A percentile compares a stretch with the other conserved stretches of the same genome.
Evolutionary conservation across 2,329 filamentous ascomycete species (phyloP).

Genomic region (Calonectria fujianensis): DNA sequence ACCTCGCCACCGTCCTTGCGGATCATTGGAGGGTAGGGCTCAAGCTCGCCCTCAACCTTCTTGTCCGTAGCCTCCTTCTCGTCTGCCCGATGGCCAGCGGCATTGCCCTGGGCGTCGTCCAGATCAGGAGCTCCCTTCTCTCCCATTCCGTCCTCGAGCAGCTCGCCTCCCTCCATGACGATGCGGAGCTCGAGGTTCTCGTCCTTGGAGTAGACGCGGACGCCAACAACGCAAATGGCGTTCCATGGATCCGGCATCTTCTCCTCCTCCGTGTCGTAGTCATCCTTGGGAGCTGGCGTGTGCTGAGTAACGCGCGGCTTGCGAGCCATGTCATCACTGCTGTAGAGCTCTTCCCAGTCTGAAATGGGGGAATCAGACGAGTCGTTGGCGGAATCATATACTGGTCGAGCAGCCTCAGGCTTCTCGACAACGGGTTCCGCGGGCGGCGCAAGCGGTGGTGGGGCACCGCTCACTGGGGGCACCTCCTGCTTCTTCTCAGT

Average conservation of each 20-base stretch:
- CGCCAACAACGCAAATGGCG: constrained; percentile 76
- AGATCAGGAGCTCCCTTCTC: constrained; percentile 73
- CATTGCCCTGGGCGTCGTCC: constrained; percentile 75
- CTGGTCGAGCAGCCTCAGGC: constrained; percentile 50
- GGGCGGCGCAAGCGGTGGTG: constrained; percentile 42
- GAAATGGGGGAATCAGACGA: constrained; percentile 76
- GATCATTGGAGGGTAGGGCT: constrained; percentile 52
- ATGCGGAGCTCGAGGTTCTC: constrained; percentile 71
- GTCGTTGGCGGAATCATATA: constrained; percentile 70
- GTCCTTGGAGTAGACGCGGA: constrained; percentile 78
- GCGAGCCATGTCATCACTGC: constrained; percentile 73
- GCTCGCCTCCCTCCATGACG: constrained; percentile 73
- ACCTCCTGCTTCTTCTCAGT: constrained; percentile 60
- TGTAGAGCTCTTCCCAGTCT: constrained; percentile 77
- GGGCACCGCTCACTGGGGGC: constrained; percentile 54
- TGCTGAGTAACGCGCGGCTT: constrained; percentile 67
- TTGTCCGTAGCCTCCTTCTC: constrained; percentile 42
- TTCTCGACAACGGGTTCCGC: constrained; percentile 40
- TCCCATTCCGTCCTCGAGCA: constrained; percentile 74
- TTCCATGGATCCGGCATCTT: constrained; percentile 76
- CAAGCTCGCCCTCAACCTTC: constrained; percentile 36
- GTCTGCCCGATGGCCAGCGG: constrained; percentile 66
- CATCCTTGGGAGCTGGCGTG: constrained; percentile 58
- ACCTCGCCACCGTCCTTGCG: constrained; percentile 52
- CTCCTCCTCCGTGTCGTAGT: constrained; percentile 75